Conservation (phyloP, 352 stramenopile species). For the Globisporangium cylindrosporum region DNA sequence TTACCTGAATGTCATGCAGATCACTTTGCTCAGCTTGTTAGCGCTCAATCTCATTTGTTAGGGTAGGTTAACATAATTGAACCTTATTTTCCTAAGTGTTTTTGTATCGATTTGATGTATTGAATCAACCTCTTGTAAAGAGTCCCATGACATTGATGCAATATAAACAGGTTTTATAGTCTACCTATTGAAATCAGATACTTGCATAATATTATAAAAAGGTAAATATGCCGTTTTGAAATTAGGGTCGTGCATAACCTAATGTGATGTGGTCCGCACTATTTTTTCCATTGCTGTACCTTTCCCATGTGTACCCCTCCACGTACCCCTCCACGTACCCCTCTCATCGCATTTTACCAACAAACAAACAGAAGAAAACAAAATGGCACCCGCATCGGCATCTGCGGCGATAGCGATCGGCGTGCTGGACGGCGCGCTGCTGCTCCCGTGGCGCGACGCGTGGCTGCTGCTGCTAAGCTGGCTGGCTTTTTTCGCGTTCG, state of each 20-base stretch:
- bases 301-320: not conserved
- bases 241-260: not conserved
- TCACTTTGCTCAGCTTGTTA: too few species aligned
- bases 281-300: not conserved
- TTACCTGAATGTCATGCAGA: too few species aligned
- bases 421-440: constrained; percentile 17
- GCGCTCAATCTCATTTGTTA: too few species aligned
- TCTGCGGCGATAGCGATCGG: not conserved
- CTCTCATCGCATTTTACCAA: not conserved
- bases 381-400: not conserved
- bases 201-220: too few species aligned
- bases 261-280: not conserved
- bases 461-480: constrained; percentile 37
- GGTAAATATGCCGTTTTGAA: too few species aligned
- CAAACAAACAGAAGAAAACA: not conserved
- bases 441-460: constrained; percentile 32
- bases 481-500: constrained; percentile 60
- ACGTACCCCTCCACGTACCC: not conserved
- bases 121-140: too few species aligned
- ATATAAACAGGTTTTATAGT: too few species aligned
- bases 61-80: too few species aligned
- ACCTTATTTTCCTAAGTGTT: not conserved
- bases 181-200: too few species aligned
- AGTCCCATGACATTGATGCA: too few species aligned
- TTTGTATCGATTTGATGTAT: too few species aligned